These are phyloP conservation scores for Pythium graminicola DNA, from an alignment of 352 stramenopile genomes.

Conservation along the genomic window DNA sequence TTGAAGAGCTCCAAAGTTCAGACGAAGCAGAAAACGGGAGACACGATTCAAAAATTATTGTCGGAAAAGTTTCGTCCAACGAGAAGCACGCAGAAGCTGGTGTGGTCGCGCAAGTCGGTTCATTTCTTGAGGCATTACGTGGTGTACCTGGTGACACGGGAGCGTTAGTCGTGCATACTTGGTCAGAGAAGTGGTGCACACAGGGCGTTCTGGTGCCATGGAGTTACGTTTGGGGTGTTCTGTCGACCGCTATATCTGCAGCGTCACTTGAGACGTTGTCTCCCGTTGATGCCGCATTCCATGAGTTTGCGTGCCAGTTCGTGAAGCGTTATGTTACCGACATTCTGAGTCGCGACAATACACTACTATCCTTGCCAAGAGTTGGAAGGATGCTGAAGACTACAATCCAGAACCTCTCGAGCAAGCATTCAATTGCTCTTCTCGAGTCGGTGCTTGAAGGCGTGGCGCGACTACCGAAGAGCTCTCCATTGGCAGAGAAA, in stretches of 20 bases:
- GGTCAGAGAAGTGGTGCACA: constrained; percentile 38
- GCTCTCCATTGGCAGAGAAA: constrained; percentile 14
- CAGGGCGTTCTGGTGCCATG: constrained; percentile 26
- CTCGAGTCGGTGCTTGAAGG: constrained; percentile 5
- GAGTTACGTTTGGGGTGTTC: constrained; percentile 37
- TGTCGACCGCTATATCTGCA: constrained; percentile 3
- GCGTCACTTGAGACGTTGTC: background rate
- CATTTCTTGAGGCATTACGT: constrained; percentile 17
- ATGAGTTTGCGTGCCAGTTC: constrained; percentile 6
- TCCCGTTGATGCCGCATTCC: constrained; percentile 3
- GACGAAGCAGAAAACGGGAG: background rate
- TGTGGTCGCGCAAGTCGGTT: constrained; percentile 19
- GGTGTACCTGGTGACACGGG: background rate
- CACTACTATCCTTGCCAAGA: background rate
- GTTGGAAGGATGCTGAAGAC: constrained; percentile 3
- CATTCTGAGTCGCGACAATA: constrained; percentile 3
- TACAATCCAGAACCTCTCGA: background rate
- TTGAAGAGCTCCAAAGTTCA: constrained; percentile 13
- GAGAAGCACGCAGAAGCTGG: constrained; percentile 24
- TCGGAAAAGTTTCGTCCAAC: constrained; percentile 9
- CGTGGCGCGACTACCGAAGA: background rate
- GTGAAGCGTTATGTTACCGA: constrained; percentile 3
- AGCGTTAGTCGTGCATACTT: constrained; percentile 36
- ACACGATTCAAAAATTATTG: background rate
- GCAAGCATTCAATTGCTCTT: background rate